Percentiles rank a stretch among this genome's conserved stretches.
These are phyloP conservation scores for Gracilaria gracilis DNA, from an alignment of 23 red algal genomes.

Conservation along the genomic window DNA sequence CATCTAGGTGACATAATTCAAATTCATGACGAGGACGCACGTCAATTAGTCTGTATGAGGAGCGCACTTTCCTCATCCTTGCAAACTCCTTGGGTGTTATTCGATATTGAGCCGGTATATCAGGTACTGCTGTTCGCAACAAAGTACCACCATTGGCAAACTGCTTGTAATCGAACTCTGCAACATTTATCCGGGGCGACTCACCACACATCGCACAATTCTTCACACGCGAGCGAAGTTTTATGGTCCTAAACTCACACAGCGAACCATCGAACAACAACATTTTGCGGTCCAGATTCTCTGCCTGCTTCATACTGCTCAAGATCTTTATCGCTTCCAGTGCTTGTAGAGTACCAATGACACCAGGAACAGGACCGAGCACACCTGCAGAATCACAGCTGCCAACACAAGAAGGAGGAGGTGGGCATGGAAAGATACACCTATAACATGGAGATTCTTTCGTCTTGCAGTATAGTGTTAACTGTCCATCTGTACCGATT, in stretches of 20 bases:
- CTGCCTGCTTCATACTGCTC: conserved; percentile 16
- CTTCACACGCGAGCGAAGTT: conserved; percentile 58
- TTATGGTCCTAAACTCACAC: conserved; percentile 66
- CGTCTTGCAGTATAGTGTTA: conserved; percentile 68
- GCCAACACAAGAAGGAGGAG: conserved; percentile 86
- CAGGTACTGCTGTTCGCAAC: background rate
- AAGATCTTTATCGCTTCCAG: conserved; percentile 90
- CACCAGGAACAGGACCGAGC: conserved; percentile 91
- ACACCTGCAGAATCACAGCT: conserved; percentile 94
- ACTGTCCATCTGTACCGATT: conserved; percentile 90
- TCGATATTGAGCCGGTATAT: conserved; percentile 18
- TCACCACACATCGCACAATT: conserved; percentile 71
- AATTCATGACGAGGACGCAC: conserved; percentile 84
- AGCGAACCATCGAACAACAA: conserved; percentile 82
- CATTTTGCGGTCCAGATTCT: conserved; percentile 65
- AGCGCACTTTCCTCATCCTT: background rate
- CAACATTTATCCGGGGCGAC: conserved; percentile 14
- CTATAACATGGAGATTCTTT: conserved; percentile 83
- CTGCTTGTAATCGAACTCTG: conserved; percentile 72
- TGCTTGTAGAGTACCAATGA: conserved; percentile 89
- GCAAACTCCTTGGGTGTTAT: conserved; percentile 27
- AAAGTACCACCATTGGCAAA: conserved; percentile 41
- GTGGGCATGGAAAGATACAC: conserved; percentile 85
- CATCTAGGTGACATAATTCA: conserved; percentile 78
- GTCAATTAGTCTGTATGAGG: conserved; percentile 65